Evolutionary conservation across 176 grass and related monocot genomes (phyloP).

Genomic region (Melocanna baccifera): DNA sequence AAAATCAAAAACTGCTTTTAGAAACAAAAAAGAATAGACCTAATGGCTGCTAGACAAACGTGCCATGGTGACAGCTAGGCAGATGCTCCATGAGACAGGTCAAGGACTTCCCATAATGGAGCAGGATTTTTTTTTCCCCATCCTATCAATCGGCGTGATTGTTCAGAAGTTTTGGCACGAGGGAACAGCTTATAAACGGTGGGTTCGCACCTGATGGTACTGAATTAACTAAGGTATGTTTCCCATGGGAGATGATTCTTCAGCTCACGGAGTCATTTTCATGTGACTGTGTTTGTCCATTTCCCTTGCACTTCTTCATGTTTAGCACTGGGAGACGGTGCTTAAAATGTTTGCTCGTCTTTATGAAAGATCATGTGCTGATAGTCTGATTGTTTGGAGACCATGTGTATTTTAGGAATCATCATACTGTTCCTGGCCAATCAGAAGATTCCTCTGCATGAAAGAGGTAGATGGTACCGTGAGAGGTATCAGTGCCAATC

Average conservation of each 20-base stretch:
- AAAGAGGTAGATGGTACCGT: not conserved
- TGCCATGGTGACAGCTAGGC: not conserved
- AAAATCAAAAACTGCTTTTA: too few species aligned
- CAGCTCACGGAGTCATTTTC: not conserved
- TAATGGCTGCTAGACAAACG: not conserved
- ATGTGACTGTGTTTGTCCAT: slow-evolving; percentile 9
- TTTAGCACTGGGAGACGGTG: not conserved
- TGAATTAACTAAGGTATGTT: not conserved
- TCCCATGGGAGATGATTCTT: slow-evolving; percentile 24
- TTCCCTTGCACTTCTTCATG: not conserved
- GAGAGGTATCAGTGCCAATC: not conserved
- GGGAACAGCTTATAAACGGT: not conserved
- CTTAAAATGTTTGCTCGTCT: slow-evolving; percentile 8
- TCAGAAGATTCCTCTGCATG: slow-evolving; percentile 26
- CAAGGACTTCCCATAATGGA: not conserved
- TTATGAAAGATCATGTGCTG: slow-evolving; percentile 19
- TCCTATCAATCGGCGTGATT: not conserved
- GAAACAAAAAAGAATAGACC: too few species aligned
- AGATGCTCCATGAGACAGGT: too few species aligned
- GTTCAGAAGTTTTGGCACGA: not conserved
- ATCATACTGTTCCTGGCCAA: not conserved
- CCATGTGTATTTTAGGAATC: slow-evolving; percentile 31
- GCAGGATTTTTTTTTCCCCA: not conserved
- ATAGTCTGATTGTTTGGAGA: not conserved
- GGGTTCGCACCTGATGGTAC: not conserved